Evolutionary conservation across 768 basidiomycete species (phyloP).

Genomic region (Tephrocybe rancida): DNA sequence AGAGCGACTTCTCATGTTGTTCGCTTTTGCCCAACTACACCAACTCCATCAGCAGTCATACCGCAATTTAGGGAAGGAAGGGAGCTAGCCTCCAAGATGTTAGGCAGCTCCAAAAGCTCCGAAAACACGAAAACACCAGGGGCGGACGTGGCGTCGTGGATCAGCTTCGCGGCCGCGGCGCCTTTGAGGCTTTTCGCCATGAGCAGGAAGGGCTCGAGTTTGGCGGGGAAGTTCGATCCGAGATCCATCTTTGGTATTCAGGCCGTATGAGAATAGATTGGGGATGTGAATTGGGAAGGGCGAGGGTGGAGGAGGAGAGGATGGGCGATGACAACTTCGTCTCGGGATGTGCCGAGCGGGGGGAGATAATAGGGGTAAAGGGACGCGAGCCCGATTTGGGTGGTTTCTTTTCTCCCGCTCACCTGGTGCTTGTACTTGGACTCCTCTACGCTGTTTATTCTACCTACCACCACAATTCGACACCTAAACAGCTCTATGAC

Average conservation of each 20-base stretch:
- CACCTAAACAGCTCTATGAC: too few relatives aligned
- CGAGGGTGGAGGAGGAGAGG: too few relatives aligned
- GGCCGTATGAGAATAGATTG: not conserved
- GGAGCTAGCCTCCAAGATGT: conserved; percentile 74
- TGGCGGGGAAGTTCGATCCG: conserved; percentile 61
- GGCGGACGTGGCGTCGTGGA: conserved; percentile 85
- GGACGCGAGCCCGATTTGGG: too few relatives aligned
- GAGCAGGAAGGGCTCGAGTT: conserved; percentile 87
- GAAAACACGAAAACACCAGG: conserved; percentile 92
- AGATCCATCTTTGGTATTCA: conserved; percentile 52
- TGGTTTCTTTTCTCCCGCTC: too few relatives aligned
- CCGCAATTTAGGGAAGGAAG: not conserved
- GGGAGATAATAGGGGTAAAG: too few relatives aligned
- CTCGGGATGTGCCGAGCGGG: too few relatives aligned
- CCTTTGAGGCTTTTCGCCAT: conserved; percentile 93
- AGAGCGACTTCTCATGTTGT: conserved; percentile 60
- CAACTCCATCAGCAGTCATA: not conserved
- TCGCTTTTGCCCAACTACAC: conserved; percentile 67
- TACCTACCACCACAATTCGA: too few relatives aligned
- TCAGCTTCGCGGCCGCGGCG: conserved; percentile 87
- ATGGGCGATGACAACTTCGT: too few relatives aligned
- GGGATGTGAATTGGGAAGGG: too few relatives aligned
- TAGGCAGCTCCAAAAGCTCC: conserved; percentile 81
- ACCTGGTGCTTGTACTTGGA: too few relatives aligned
- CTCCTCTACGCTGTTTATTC: too few relatives aligned